Evolutionary conservation across 2,329 filamentous ascomycete genomes (phyloP), one percentile per base, ranked within the genome.

Genomic region (Cordyceps cateniannulata): DNA sequence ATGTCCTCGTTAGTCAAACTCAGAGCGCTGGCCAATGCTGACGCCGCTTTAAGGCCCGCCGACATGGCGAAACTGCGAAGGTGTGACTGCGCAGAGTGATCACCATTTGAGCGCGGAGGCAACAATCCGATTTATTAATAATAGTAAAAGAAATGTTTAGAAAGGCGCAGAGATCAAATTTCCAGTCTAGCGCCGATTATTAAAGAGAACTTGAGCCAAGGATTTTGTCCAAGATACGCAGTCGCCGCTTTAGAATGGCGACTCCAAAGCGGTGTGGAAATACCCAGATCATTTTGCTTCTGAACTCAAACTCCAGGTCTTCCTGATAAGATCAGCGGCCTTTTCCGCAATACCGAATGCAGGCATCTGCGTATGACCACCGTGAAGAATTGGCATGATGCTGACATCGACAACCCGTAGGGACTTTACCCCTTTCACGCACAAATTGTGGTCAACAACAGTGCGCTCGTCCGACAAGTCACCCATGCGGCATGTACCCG

Each of bases 261-360:
- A 48, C n/a, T 40, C 18, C 49, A 10, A n/a, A 5, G 7, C 3
- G 5, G 27, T 29, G 18, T 27, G 5, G 25, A 25, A 20, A 63
- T 5, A 42, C 38, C 29, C n/a, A 24, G 10, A 4, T 32, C 18
- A 44, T 38, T 32, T 59, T 29, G 8, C 57, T 20, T 14, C 45
- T 3, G 24, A 20, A n/a, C 5, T 18, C 38, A 59, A 5, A 5
- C 24, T 48, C 60, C 60, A 62, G 5, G 44, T 49, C 60, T 75
- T 72, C 63, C 79, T 81, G 56, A 83, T 78, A 60, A 83, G 66
- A 65, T 83, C 80, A 8, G 70, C 70, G 12, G 67, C 71, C 65
- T 81, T 81, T 69, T 84, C 81, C 0, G 79, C 81, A 63, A 84
- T 83, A 1, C 79, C 81, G 67, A 83, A 84, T 5, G 81, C 81